Evolutionary conservation across 345 rosid species (phyloP).

Genomic region (Eucalyptus cloeziana): DNA sequence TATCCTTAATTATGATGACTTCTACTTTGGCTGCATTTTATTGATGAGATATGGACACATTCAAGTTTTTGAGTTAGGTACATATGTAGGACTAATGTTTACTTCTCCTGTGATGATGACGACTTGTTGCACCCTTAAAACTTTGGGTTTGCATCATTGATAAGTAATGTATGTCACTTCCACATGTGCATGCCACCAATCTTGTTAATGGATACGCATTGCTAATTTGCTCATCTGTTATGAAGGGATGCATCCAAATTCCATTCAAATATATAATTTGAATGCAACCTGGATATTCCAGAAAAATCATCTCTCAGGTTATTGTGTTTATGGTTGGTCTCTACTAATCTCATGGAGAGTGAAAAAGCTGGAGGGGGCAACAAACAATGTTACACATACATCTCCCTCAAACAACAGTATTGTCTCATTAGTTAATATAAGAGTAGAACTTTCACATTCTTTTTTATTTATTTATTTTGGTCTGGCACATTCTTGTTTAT

Average conservation of each 20-base stretch:
- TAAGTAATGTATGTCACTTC: neutral
- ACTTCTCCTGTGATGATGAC: neutral
- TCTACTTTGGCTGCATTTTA: neutral
- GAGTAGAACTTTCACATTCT: neutral
- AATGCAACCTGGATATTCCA: neutral
- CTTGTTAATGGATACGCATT: neutral
- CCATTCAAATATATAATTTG: neutral
- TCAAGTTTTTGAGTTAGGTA: neutral
- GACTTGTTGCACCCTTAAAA: neutral
- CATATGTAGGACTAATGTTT: neutral
- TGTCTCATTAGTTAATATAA: neutral
- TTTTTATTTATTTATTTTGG: neutral
- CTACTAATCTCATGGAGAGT: neutral
- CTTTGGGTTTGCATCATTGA: neutral
- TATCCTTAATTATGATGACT: neutral
- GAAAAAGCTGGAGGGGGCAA: neutral
- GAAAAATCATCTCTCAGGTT: neutral
- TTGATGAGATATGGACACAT: neutral
- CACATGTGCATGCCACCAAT: neutral
- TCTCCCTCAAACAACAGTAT: neutral
- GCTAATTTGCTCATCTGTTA: neutral
- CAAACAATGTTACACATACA: neutral
- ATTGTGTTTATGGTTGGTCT: neutral
- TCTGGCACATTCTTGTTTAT: neutral
- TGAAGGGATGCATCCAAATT: neutral